Conservation (phyloP, 1,284 basidiomycete genomes). For the Thelephora terrestris region DNA sequence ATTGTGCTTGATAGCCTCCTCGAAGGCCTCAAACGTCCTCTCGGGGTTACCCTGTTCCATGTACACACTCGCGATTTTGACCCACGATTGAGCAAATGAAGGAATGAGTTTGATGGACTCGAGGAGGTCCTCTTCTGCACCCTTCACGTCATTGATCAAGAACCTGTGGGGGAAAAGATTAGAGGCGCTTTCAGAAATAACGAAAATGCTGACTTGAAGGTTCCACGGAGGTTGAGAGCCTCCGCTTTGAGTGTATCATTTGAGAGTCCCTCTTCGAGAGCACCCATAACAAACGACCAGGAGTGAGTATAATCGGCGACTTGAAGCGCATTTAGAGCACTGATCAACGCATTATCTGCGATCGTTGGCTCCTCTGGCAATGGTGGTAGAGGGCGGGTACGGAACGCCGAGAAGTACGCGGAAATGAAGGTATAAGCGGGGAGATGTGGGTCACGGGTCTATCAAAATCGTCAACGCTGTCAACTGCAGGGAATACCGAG, state of each 20-base stretch:
- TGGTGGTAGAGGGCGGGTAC: slow-evolving; percentile 60
- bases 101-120: slow-evolving; percentile 70
- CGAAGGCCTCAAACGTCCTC: slow-evolving; percentile 86
- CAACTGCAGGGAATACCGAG: not conserved
- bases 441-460: slow-evolving; percentile 75
- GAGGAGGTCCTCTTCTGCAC: slow-evolving; percentile 82
- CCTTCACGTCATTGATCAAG: slow-evolving; percentile 76
- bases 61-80: slow-evolving; percentile 95
- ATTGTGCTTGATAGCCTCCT: slow-evolving; percentile 80
- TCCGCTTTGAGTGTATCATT: slow-evolving; percentile 72
- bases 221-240: slow-evolving; percentile 90
- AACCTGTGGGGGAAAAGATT: slow-evolving; percentile 45
- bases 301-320: slow-evolving; percentile 87
- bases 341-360: slow-evolving; percentile 79
- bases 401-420: slow-evolving; percentile 96
- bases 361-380: slow-evolving; percentile 69
- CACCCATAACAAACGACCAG: slow-evolving; percentile 74
- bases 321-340: slow-evolving; percentile 76
- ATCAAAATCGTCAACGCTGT: slow-evolving; percentile 7
- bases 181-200: not conserved
- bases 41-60: slow-evolving; percentile 88
- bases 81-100: slow-evolving; percentile 80
- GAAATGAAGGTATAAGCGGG: slow-evolving; percentile 92
- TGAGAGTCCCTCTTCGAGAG: slow-evolving; percentile 82
- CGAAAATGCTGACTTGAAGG: slow-evolving; percentile 68